A percentile compares a stretch with the other conserved stretches of the same genome.
These are phyloP conservation scores for Fusarium annulatum DNA, from an alignment of 2,329 filamentous ascomycete genomes.

Conservation along the genomic window DNA sequence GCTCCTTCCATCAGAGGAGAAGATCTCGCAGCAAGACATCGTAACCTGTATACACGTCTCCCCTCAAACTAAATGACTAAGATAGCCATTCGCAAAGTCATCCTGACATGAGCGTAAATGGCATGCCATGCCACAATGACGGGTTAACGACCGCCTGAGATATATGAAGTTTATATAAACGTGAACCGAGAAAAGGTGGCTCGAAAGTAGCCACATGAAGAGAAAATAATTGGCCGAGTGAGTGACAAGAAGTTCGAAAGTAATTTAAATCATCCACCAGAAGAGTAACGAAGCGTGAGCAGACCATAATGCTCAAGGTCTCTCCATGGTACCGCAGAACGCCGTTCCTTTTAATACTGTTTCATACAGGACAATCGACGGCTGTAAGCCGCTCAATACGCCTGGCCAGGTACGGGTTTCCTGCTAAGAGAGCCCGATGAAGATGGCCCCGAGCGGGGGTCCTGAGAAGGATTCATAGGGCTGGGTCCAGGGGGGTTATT, in stretches of 20 bases:
- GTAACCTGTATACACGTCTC: conserved; percentile 25
- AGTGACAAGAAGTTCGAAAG: conserved; percentile 42
- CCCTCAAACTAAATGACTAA: conserved; percentile 15
- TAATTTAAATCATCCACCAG: conserved; percentile 39
- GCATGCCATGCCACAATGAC: conserved; percentile 30
- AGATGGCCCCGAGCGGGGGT: conserved; percentile 48
- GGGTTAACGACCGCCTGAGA: conserved; percentile 31
- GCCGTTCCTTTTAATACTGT: conserved; percentile 45
- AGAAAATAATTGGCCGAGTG: conserved; percentile 32
- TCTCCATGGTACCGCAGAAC: conserved; percentile 45
- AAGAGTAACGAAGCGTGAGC: conserved; percentile 40
- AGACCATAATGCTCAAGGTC: conserved; percentile 37
- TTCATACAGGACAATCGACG: conserved; percentile 32
- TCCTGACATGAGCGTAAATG: conserved; percentile 23
- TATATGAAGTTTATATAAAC: conserved; percentile 43
- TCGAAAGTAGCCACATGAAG: conserved; percentile 27
- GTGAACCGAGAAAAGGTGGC: conserved; percentile 34
- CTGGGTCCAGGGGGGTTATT: conserved; percentile 59
- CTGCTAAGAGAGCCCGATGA: conserved; percentile 60
- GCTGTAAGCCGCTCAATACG: conserved; percentile 48
- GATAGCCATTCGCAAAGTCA: conserved; percentile 19
- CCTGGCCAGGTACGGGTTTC: conserved; percentile 68
- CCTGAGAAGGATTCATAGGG: conserved; percentile 58
- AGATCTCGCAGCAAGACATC: conserved; percentile 27
- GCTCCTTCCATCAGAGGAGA: conserved; percentile 7